phyloP scores from a whole-genome alignment of 768 basidiomycete genomes.

The Rossbeevera mucosa region DNA sequence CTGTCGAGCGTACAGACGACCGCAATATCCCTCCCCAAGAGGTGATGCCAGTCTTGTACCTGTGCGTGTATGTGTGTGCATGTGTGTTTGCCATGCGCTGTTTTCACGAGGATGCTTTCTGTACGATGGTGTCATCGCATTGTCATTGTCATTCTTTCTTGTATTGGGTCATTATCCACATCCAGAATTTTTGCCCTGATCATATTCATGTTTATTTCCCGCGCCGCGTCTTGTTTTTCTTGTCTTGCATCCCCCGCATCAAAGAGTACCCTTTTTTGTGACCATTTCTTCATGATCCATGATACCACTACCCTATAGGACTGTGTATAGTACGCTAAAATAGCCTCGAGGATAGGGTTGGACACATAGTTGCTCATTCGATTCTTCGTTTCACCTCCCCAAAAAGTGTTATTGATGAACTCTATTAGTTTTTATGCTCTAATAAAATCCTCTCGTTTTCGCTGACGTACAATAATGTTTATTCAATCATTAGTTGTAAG shows the following conservation, averaged over 20 bases:
- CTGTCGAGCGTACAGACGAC: constrained; percentile 22
- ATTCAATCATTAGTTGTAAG: not conserved
- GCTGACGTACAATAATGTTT: not conserved
- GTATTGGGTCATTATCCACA: not conserved
- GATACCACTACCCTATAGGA: constrained; percentile 16
- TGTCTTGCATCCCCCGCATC: constrained; percentile 8
- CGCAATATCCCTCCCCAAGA: constrained; percentile 28
- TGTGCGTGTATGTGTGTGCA: not conserved
- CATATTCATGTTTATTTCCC: not conserved
- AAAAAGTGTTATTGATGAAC: not conserved
- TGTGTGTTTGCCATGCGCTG: not conserved
- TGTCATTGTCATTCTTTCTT: not conserved
- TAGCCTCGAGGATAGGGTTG: not conserved
- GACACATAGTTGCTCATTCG: constrained; percentile 5
- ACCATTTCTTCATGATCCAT: not conserved
- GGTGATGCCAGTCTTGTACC: constrained; percentile 2
- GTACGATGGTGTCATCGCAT: constrained; percentile 3
- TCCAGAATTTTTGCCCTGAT: not conserved
- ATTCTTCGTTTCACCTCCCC: not conserved
- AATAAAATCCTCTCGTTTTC: not conserved
- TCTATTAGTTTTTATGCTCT: constrained; percentile 3
- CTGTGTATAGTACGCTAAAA: constrained; percentile 19
- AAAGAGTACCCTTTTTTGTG: constrained; percentile 9
- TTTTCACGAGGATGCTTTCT: constrained; percentile 11
- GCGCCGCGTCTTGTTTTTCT: not conserved